Evolutionary conservation across 805 yeast species (phyloP).

Genomic region (Zygosaccharomyces bailii): DNA sequence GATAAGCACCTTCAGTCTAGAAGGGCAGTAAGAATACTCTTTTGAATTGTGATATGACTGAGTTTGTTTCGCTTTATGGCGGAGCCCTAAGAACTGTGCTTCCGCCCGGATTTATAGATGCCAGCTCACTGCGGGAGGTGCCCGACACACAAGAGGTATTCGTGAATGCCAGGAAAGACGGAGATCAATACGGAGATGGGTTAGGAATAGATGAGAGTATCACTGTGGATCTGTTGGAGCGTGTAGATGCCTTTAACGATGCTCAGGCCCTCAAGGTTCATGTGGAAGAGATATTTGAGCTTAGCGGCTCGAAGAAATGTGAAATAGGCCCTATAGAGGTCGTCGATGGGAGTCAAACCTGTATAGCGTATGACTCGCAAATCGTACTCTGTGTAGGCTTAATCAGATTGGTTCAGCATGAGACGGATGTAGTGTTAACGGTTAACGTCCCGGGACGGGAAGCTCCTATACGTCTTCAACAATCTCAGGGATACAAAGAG

Average conservation of each 20-base stretch:
- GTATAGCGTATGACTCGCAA: slow-evolving; percentile 16
- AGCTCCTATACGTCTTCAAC: background rate
- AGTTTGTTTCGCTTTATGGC: slow-evolving; percentile 53
- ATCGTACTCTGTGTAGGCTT: slow-evolving; percentile 55
- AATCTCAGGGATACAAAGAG: background rate
- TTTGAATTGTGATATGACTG: background rate
- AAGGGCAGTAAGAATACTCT: background rate
- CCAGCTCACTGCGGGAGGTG: slow-evolving; percentile 70
- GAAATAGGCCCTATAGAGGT: background rate
- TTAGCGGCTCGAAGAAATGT: slow-evolving; percentile 41
- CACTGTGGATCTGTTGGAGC: slow-evolving; percentile 63
- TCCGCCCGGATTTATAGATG: slow-evolving; percentile 68
- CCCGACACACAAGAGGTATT: slow-evolving; percentile 96
- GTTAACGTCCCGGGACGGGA: slow-evolving; percentile 49
- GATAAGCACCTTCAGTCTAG: background rate
- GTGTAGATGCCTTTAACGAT: slow-evolving; percentile 40
- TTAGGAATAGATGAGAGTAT: slow-evolving; percentile 49
- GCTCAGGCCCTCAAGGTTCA: slow-evolving; percentile 49
- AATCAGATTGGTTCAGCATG: slow-evolving; percentile 47
- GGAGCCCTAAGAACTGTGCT: slow-evolving; percentile 67
- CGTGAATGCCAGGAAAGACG: slow-evolving; percentile 43
- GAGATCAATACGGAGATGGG: slow-evolving; percentile 36
- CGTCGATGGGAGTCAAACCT: slow-evolving; percentile 3
- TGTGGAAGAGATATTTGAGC: slow-evolving; percentile 49
- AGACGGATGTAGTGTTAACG: slow-evolving; percentile 61